A percentile compares a stretch with the other conserved stretches of the same genome.
phyloP scores from a whole-genome alignment of 768 basidiomycete species.

The Dendrothele bispora region DNA sequence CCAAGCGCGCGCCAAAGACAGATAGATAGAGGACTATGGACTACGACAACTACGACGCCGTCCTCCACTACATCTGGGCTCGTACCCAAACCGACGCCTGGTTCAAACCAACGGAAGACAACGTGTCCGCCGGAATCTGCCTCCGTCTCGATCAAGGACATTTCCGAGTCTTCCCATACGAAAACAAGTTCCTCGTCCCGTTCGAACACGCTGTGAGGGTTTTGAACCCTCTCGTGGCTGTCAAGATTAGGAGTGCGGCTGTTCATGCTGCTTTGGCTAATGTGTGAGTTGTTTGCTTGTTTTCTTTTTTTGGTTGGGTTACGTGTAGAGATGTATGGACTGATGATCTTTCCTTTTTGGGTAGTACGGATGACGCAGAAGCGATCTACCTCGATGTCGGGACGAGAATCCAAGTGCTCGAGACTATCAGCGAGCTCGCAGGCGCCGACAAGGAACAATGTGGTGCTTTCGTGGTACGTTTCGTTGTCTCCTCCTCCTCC shows the following conservation, averaged over 20 bases:
- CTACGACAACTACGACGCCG: conserved; percentile 79
- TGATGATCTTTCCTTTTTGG: conserved; percentile 10
- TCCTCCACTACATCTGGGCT: conserved; percentile 78
- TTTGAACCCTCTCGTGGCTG: conserved; percentile 83
- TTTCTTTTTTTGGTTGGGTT: too few species aligned
- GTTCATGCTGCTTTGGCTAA: conserved; percentile 76
- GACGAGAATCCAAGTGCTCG: conserved; percentile 86
- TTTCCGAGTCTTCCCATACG: conserved; percentile 84
- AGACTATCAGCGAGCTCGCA: conserved; percentile 64
- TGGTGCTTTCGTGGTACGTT: conserved; percentile 78
- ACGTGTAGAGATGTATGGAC: not conserved
- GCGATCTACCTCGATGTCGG: conserved; percentile 74
- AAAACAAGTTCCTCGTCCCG: conserved; percentile 75
- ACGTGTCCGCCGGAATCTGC: conserved; percentile 77
- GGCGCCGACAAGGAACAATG: conserved; percentile 90
- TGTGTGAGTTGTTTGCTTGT: conserved; percentile 46
- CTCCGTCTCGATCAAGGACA: conserved; percentile 59
- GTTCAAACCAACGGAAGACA: conserved; percentile 86
- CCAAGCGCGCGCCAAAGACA: not conserved
- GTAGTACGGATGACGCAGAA: conserved; percentile 55
- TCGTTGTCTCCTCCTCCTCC: not conserved
- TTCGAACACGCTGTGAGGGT: conserved; percentile 77
- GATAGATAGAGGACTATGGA: conserved; percentile 48
- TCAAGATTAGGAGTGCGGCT: conserved; percentile 77
- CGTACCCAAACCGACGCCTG: conserved; percentile 80